Conservation (phyloP, 208 protist species). For the Crithidia thermophila region DNA sequence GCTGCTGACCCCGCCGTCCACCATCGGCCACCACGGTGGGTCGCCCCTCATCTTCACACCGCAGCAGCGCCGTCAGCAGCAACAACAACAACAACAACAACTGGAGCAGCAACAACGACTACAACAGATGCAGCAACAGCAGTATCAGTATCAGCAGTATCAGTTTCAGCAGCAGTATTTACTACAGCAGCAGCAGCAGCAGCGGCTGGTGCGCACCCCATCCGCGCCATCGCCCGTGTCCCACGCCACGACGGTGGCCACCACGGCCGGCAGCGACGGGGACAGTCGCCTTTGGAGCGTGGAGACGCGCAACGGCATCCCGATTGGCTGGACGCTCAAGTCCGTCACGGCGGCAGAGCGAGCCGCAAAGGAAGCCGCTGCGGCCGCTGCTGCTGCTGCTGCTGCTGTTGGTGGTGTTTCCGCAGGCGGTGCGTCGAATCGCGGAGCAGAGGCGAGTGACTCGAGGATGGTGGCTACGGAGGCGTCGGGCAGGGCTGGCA, state of each 20-base stretch:
- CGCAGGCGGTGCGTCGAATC: not conserved
- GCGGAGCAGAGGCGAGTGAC: not conserved
- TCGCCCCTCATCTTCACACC: too few relatives aligned
- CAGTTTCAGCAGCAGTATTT: too few relatives aligned
- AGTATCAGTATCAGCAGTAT: too few relatives aligned
- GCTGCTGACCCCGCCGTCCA: constrained; percentile 9
- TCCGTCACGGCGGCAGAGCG: constrained; percentile 21
- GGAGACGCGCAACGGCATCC: constrained; percentile 13
- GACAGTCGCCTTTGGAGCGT: constrained; percentile 25
- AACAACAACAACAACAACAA: too few relatives aligned
- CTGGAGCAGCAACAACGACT: too few relatives aligned
- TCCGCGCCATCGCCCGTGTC: constrained; percentile 4
- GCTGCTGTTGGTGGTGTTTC: not conserved
- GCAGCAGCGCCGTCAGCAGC: too few relatives aligned
- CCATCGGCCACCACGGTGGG: too few relatives aligned
- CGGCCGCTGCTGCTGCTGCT: not conserved
- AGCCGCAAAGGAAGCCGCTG: not conserved
- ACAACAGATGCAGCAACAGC: too few relatives aligned
- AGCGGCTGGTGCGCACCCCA: not conserved
- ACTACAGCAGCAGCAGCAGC: not conserved
- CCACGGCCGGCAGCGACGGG: constrained; percentile 16
- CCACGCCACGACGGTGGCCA: constrained; percentile 7
- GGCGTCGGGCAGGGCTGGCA: too few relatives aligned
- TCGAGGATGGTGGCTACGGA: too few relatives aligned
- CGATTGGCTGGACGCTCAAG: constrained; percentile 28